Base-by-base conservation (phyloP, 805 yeast genomes). In the Metschnikowia anglica region DNA sequence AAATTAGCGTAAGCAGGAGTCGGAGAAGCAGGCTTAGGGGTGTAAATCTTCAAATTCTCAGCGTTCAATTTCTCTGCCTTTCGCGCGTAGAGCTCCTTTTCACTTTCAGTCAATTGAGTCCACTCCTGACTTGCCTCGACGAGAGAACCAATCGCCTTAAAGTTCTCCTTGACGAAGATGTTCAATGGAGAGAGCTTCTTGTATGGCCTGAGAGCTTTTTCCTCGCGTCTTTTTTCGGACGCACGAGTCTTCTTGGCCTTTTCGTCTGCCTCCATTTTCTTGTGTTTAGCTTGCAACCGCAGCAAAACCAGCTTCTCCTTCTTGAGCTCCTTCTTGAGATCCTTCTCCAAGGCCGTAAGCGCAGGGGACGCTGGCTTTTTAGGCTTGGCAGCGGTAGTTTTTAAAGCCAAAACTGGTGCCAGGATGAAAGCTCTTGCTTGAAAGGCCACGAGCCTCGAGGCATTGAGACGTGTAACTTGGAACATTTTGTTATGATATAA, bases 11-110 rank as follows among this genome's bases (percentile, higher is more conserved):
- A 69, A 10, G 60, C 59, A 33, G 40, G 45, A 3, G 59, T 48
- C 5, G 73, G 72, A 5, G 53, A 46, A 39, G 60, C 60, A 26
- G 75, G 75, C 51, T 61, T 62, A 1, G 68, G 66, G 2, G 58
- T 51, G 51, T 50, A 66, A 19, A 53, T 44, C 40, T 57, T 44
- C 23, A 48, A 39, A 34, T 50, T 51, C 29, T 59, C 59, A 10
- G 52, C 63, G 44, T 66, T 65, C 49, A 52, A 46, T 33, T 52
- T 57, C n/a, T 54, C 55, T n/a, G 67, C 70, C 41, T 56, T 52
- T 2, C 37, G 47, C 15, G 46, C 41, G 46, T 39, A 66, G 4
- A 33, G 46, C 11, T 55, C 61, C 51, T 61, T 64, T 46, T 69
- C 72, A 24, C 41, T 43, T 6, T 49, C 59, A 9, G 60, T 31